phyloP scores from a whole-genome alignment of 768 basidiomycete species.

The Rhizopogon vinicolor region DNA sequence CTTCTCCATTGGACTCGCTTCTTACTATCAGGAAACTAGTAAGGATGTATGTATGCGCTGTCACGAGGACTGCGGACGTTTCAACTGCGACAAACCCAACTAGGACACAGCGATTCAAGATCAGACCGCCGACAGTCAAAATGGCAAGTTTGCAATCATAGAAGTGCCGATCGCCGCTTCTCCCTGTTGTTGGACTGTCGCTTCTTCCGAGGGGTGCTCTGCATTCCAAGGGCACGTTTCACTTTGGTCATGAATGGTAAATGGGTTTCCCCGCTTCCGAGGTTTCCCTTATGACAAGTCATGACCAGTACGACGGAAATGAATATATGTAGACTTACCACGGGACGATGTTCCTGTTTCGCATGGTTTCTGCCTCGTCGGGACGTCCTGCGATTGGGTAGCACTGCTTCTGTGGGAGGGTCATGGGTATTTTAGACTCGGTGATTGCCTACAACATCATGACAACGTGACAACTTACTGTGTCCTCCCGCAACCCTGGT shows the following conservation, averaged over 20 bases:
- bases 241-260: constrained; percentile 49
- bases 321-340: constrained; percentile 32
- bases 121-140: too few relatives aligned
- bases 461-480: constrained; percentile 28
- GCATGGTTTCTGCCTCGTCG: constrained; percentile 39
- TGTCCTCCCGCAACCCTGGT: constrained; percentile 46
- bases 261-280: constrained; percentile 30
- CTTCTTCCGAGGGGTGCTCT: constrained; percentile 33
- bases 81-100: too few relatives aligned
- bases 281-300: constrained; percentile 31
- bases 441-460: not conserved
- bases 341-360: constrained; percentile 38
- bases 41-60: too few relatives aligned
- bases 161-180: not conserved
- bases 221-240: constrained; percentile 48
- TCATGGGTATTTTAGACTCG: constrained; percentile 2
- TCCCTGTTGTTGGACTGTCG: not conserved
- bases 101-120: too few relatives aligned
- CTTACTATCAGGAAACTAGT: too few relatives aligned
- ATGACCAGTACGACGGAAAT: not conserved
- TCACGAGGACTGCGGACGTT: too few relatives aligned
- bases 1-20: too few relatives aligned
- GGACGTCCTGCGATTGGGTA: constrained; percentile 49
- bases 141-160: not conserved
- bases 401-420: constrained; percentile 36